Base-by-base conservation (phyloP, 805 yeast genomes). In the Candida piceae region DNA sequence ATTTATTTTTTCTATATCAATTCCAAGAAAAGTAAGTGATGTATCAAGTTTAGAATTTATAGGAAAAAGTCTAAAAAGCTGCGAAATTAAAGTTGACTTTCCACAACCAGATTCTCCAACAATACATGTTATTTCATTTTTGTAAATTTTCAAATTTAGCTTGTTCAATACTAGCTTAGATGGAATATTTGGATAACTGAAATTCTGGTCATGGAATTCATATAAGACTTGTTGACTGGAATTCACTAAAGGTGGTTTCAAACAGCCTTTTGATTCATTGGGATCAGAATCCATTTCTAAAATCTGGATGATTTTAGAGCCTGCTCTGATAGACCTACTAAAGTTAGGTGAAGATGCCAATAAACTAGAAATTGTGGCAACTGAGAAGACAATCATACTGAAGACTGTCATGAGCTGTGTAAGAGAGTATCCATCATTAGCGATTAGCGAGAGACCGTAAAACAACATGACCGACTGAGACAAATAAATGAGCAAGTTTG, bases 61-160 rank as follows among this genome's bases (percentile, higher is more conserved):
- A 8, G 41, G 36, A 41, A 76, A 76, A 1, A 89, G 57, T 34
- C 81, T 64, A 2, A 78, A 58, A 0, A 89, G 44, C 10, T 89
- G 48, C 1, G 70, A 64, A 0, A 77, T 60, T 1, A 90, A 43
- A 0, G 97, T 87, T 0, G 96, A 83, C 58, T 93, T 93, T 0
- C 99, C 99, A 11, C 82, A 72, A 0, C 99, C 99, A 2, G 97
- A 85, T 24, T 74, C 77, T 1, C 98, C 99, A 3, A 80, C 75
- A 1, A 93, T 58, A 1, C 85, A 93, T 16, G 83, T 64, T 0
- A 74, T 64, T 38, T 76, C 74, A 15, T 75, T 73, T 9, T 61
- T 48, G 0, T 50, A 20, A 2, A 89, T 54, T 0, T 40, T 29
- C 22, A 82, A 60, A 8, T 58, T 56, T 6, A 84, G 47, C 21